Evolutionary conservation across 805 yeast genomes (phyloP), one percentile per base, ranked within the genome.

Genomic region (Lachancea thermotolerans): DNA sequence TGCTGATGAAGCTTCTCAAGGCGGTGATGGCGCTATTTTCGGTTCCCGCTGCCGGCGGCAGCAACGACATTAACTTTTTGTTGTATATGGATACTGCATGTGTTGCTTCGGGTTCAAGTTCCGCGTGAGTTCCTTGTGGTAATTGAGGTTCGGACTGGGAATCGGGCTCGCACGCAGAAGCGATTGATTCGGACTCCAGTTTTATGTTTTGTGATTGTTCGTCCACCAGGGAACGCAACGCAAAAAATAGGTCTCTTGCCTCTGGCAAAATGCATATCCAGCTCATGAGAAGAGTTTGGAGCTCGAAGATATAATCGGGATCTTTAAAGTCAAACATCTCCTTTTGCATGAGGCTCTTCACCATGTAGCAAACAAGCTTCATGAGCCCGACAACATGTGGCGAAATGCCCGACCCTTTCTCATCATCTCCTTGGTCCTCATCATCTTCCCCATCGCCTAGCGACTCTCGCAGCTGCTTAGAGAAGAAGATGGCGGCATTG

Each of bases 191-290:
- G 16, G 39, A 21, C 14, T 12, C 21, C 15, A 28, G 39, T 33
- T 27, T 21, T 4, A 4, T 16, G 10, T 37, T 15, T 7, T n/a
- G 34, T 4, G 35, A 14, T 16, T 33, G 27, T 27, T 38, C 39
- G 15, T 50, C 42, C 2, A 56, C 40, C 16, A 45, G 42, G 12
- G 57, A 40, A 48, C 66, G 68, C 25, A 69, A 52, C 44, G 49
- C 54, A 49, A 78, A 78, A 52, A 76, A 82, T 4, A 83, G 55
- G 36, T 72, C 74, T 49, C 81, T 70, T 0, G 89, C 88, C 42
- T 79, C 85, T 0, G 83, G 81, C 0, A 79, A 50, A 2, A 67
- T 67, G 4, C 83, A 81, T 31, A 82, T 75, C 86, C 87, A 82
- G 45, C 74, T 76, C 50, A 83, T 70, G 40, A 83, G 62, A 31